Conservation (phyloP, 2,329 filamentous ascomycete genomes). For the Phyllosticta citriasiana region DNA sequence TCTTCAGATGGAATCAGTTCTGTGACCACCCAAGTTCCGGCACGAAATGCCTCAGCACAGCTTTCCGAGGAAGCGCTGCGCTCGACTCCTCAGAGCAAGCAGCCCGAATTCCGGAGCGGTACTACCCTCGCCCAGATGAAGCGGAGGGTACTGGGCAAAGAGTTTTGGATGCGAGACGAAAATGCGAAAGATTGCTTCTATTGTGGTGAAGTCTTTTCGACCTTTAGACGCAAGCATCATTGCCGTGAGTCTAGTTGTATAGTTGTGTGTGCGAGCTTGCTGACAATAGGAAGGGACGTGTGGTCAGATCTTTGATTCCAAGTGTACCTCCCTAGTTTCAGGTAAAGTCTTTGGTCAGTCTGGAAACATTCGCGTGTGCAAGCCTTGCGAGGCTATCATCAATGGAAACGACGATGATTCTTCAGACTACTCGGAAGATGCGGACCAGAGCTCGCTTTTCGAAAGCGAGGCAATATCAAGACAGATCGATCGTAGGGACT, state of each 20-base stretch:
- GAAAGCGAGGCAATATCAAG: slow-evolving; percentile 19
- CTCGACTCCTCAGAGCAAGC: slow-evolving; percentile 1
- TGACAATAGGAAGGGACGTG: slow-evolving; percentile 43
- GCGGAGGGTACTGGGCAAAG: slow-evolving; percentile 80
- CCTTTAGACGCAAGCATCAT: slow-evolving; percentile 92
- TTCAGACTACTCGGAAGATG: slow-evolving; percentile 80
- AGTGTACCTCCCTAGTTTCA: slow-evolving; percentile 85
- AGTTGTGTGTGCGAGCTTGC: background rate
- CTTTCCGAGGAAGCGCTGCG: slow-evolving; percentile 19
- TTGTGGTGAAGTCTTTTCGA: slow-evolving; percentile 82
- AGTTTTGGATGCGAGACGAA: slow-evolving; percentile 99
- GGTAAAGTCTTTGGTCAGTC: slow-evolving; percentile 80
- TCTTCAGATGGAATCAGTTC: slow-evolving; percentile 36
- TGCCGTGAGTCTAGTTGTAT: slow-evolving; percentile 48
- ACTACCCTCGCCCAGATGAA: slow-evolving; percentile 51
- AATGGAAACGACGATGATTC: slow-evolving; percentile 83
- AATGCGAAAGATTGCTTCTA: slow-evolving; percentile 96
- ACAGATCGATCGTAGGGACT: slow-evolving; percentile 2
- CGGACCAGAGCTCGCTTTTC: slow-evolving; percentile 51
- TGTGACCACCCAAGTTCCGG: slow-evolving; percentile 23
- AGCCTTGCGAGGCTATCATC: slow-evolving; percentile 83
- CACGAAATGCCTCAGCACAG: slow-evolving; percentile 21
- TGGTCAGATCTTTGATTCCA: slow-evolving; percentile 97
- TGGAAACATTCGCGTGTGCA: slow-evolving; percentile 80
- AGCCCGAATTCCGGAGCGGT: slow-evolving; percentile 26